Conservation (phyloP, 164 flowering plant genomes). For the Vitis rotundifolia region DNA sequence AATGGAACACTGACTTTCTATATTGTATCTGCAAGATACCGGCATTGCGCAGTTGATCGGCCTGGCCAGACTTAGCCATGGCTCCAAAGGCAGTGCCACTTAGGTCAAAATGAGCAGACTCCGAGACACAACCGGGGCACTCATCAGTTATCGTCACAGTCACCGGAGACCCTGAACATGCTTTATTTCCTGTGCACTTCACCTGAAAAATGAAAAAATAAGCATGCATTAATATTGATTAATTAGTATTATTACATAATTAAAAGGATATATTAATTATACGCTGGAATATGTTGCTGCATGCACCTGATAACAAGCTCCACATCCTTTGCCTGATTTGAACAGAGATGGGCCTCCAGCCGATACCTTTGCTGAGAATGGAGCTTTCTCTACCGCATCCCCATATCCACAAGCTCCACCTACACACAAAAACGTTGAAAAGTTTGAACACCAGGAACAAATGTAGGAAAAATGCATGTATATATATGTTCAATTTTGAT, state of each 20-base stretch:
- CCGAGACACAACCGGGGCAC: conserved; percentile 57
- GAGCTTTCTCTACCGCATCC: conserved; percentile 41
- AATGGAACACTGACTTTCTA: conserved; percentile 27
- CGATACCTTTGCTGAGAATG: conserved; percentile 45
- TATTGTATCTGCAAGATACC: conserved; percentile 53
- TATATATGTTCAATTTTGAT: no score
- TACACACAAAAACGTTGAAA: conserved; percentile 8
- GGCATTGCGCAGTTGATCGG: conserved; percentile 46
- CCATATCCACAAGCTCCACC: conserved; percentile 87
- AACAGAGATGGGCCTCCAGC: conserved; percentile 60
- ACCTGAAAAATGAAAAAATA: conserved; percentile 31
- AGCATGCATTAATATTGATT: no score
- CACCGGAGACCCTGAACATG: conserved; percentile 58
- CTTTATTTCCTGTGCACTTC: conserved; percentile 44
- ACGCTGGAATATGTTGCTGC: no score
- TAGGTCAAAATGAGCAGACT: conserved; percentile 56
- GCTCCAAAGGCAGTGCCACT: conserved; percentile 82
- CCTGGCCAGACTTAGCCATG: conserved; percentile 61
- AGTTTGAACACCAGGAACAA: no score
- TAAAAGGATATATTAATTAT: no score
- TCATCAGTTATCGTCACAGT: conserved; percentile 57
- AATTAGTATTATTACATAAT: no score
- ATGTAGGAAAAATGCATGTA: no score
- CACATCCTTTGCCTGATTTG: conserved; percentile 62
- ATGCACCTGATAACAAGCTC: conserved; percentile 67